Base-by-base conservation (phyloP, 192 early-diverging fungal species). In the Backusella parvicylindrica region DNA sequence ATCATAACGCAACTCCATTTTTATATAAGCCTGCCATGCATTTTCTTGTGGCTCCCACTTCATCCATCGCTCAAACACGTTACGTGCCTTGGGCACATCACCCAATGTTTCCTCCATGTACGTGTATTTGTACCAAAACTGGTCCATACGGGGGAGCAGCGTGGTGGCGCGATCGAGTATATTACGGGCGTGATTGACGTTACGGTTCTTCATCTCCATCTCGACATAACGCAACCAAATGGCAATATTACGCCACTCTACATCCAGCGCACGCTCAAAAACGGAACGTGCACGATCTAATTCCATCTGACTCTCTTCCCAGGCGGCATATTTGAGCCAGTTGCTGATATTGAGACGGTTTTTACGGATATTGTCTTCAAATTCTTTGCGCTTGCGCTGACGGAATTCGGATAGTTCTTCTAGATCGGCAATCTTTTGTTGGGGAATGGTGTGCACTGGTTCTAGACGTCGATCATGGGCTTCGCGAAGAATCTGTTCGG, bases 21-120 rank as follows among this genome's bases (percentile, higher is more conserved):
- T 95, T 60, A 98, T 91, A 75, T 95, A 99, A 2, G 97, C 95
- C 75, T 84, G 83, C 98, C 98, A 99, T 1, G 95, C 96, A 21
- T 91, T 92, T 71, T 95, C 94, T 35, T 89, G 84, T 18, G 97
- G 97, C 75, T 98, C 96, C 97, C 98, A 99, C 70, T 93, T 89
- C 97, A 99, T 99, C 98, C 98, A 99, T 43, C 98, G 89, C 70
- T 98, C 95, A 89, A 99, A 99, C 30, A 99, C 93, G 40, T 94
- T 92, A 11, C 98, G 88, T 1, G 93, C 92, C 6, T 95, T 94
- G 12, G 89, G 86, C 0, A 96, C 86, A 76, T 99, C 97, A 32
- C 94, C 96, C 79, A 99, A 78, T 78, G 93, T 84, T 80, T 99
- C 98, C 75, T 99, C 98, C 97, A 99, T 98, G 71, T 96, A 96